Conservation (phyloP, 192 early-diverging fungal species). For the Coemansia sp. region DNA sequence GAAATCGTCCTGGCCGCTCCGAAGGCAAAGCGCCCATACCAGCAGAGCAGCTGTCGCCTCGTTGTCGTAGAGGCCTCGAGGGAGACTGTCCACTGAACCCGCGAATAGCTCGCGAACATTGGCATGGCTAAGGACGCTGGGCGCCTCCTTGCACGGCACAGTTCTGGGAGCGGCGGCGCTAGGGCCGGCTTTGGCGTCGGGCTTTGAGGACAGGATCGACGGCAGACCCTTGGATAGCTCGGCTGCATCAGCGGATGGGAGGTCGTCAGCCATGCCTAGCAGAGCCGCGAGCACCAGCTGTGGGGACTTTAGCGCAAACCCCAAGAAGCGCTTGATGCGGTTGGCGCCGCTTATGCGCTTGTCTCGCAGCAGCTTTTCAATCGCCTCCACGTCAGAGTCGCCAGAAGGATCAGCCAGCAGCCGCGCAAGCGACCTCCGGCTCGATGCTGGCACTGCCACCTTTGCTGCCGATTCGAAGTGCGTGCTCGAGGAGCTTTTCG, state of each 20-base stretch:
- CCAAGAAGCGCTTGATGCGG: conserved; percentile 21
- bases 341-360: conserved; percentile 26
- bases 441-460: background rate
- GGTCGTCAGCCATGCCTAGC: conserved; percentile 11
- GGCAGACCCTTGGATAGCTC: conserved; percentile 7
- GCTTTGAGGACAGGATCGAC: background rate
- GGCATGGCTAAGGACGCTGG: background rate
- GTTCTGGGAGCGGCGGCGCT: background rate
- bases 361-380: conserved; percentile 22
- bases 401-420: background rate
- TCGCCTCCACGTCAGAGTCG: conserved; percentile 9
- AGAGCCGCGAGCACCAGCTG: conserved; percentile 5
- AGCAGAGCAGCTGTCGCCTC: conserved; percentile 21
- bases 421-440: background rate
- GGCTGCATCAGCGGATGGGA: conserved; percentile 6
- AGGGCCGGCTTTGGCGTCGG: background rate
- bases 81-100: background rate
- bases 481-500: background rate
- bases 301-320: conserved; percentile 15
- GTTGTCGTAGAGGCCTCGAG: conserved; percentile 16
- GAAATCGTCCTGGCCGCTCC: conserved; percentile 23
- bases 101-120: background rate
- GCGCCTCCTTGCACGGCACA: background rate
- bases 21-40: conserved; percentile 35
- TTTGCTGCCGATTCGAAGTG: background rate